Base-by-base conservation (phyloP, 1,139 yeast species). In the Yamadazyma sp. region DNA sequence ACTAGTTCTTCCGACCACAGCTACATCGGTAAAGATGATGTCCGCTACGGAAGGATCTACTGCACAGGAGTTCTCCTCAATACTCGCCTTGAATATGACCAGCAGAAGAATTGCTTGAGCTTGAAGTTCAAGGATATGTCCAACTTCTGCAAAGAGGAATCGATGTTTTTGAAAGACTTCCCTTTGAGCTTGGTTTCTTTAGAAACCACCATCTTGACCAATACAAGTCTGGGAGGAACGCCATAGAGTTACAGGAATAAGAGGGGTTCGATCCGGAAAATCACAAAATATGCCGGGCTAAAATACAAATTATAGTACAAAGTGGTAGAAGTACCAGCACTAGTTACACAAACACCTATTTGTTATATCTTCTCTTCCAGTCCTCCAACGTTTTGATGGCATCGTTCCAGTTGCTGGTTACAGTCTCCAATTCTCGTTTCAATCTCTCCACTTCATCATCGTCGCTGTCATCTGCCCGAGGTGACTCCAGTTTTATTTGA, bases 321-420 rank as follows among this genome's bases (percentile, higher is more conserved):
- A 27, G 7, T 16, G 9, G 20, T 16, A 7, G 23, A 6, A 9
- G 12, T 16, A 7, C 29, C n/a, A n/a, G n/a, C n/a, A n/a, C n/a
- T n/a, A n/a, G n/a, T n/a, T n/a, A n/a, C n/a, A n/a, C n/a, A n/a
- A n/a, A n/a, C n/a, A n/a, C n/a, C n/a, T 34, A 38, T 6, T 57
- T 40, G 6, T 10, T 12, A 22, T 28, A 12, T 22, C 37, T 37
- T 16, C 17, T 20, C 24, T 33, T 34, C 80, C 79, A 75, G 42
- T 68, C 66, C 28, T 75, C 79, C 27, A 72, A 61, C 1, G 77
- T 70, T 35, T 62, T 66, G 44, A 74, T 56, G 0, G 80, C 75
- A 32, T 65, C 66, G 37, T 69, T 61, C 69, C 77, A 66, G 45
- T 72, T 74, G 31, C 58, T 54, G 17, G 62, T 63, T 38, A 73